These are phyloP conservation scores for Alternaria rosae DNA, from an alignment of 2,329 filamentous ascomycete genomes.

Conservation along the genomic window DNA sequence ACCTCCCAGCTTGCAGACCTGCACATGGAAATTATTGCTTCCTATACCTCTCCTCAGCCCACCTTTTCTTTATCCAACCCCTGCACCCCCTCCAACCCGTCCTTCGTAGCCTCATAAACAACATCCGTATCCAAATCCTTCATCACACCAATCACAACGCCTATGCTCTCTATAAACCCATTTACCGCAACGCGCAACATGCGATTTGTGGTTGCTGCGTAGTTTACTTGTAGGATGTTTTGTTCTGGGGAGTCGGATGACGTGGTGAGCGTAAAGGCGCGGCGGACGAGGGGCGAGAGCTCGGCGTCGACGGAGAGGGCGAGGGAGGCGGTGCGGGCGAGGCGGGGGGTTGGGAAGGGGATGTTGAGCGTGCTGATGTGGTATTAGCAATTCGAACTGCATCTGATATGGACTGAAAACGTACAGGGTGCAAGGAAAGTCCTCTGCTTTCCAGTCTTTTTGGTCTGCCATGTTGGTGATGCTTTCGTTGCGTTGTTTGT, in stretches of 20 bases:
- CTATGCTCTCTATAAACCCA: conserved; percentile 90
- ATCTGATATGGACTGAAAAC: background rate
- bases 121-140: conserved; percentile 88
- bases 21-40: too few species aligned
- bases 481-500: background rate
- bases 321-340: conserved; percentile 77
- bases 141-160: conserved; percentile 87
- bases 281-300: conserved; percentile 81
- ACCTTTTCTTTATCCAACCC: conserved; percentile 76
- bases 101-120: conserved; percentile 59
- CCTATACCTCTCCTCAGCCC: conserved; percentile 2
- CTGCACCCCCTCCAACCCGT: conserved; percentile 68
- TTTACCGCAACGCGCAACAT: conserved; percentile 97
- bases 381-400: background rate
- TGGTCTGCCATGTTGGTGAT: conserved; percentile 22
- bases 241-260: conserved; percentile 22
- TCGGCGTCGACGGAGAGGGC: conserved; percentile 87
- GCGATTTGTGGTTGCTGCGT: conserved; percentile 88
- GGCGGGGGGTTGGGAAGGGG: conserved; percentile 80
- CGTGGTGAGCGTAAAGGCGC: conserved; percentile 67
- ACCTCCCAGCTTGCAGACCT: background rate
- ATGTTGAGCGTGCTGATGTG: conserved; percentile 70
- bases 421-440: conserved; percentile 53
- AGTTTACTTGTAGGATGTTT: conserved; percentile 73
- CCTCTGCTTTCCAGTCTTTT: conserved; percentile 23